A percentile compares a stretch with the other conserved stretches of the same genome.
phyloP scores from a whole-genome alignment of 805 yeast species.

The Candida alai region DNA sequence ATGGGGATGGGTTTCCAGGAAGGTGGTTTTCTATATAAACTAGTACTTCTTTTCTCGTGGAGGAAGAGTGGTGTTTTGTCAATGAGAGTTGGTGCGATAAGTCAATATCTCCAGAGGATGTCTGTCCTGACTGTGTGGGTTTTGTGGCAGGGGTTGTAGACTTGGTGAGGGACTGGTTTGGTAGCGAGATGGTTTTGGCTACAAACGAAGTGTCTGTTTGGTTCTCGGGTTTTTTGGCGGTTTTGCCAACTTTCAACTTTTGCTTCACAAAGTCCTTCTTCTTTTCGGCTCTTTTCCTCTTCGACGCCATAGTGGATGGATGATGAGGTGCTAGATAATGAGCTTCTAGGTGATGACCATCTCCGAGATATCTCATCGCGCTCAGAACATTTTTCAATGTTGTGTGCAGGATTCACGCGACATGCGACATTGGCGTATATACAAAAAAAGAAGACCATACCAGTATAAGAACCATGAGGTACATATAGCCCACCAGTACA shows the following conservation, averaged over 20 bases:
- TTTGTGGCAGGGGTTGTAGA: slow-evolving; percentile 3
- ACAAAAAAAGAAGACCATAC: too few species aligned
- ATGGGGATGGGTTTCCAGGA: slow-evolving; percentile 49
- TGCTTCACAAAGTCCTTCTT: slow-evolving; percentile 71
- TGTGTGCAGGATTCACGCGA: too few species aligned
- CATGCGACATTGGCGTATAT: too few species aligned
- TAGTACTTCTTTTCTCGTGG: slow-evolving; percentile 71
- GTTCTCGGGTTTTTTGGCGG: slow-evolving; percentile 64
- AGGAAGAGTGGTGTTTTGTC: slow-evolving; percentile 67
- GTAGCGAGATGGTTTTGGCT: slow-evolving; percentile 55
- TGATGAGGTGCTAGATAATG: too few species aligned
- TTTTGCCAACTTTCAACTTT: slow-evolving; percentile 86
- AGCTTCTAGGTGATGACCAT: too few species aligned
- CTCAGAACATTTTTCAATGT: too few species aligned
- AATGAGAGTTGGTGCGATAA: slow-evolving; percentile 61
- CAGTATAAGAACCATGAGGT: too few species aligned
- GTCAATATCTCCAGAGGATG: slow-evolving; percentile 37
- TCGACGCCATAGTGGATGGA: slow-evolving; percentile 45
- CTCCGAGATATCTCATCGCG: too few species aligned
- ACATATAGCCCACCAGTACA: too few species aligned
- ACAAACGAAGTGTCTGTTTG: slow-evolving; percentile 83
- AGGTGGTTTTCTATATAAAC: slow-evolving; percentile 47
- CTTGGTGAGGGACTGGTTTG: slow-evolving; percentile 36
- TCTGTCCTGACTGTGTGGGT: slow-evolving; percentile 7
- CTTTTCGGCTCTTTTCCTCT: slow-evolving; percentile 58